Percentiles rank a stretch among this genome's conserved stretches.
These are phyloP conservation scores for Aspergillus ustus DNA, from an alignment of 2,329 filamentous ascomycete genomes.

Conservation along the genomic window DNA sequence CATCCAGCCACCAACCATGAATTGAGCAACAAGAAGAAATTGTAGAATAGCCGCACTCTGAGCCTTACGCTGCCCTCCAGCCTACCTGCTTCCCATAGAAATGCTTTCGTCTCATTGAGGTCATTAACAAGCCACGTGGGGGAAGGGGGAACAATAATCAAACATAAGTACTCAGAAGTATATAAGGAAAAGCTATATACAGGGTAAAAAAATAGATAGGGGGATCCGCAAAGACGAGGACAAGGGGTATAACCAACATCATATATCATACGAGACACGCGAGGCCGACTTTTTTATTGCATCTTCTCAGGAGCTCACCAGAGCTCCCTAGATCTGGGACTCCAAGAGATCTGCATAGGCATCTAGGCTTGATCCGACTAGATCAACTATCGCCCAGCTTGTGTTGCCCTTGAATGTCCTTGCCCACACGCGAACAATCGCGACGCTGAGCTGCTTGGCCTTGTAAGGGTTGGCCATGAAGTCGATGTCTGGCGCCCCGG, in stretches of 20 bases:
- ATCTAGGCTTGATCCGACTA: slow-evolving; percentile 52
- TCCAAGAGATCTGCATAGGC: slow-evolving; percentile 53
- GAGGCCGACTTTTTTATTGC: slow-evolving; percentile 2
- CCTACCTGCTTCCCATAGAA: not conserved
- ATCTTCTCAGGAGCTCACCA: not conserved
- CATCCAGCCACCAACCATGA: not conserved
- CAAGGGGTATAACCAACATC: slow-evolving; percentile 28
- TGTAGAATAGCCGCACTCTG: not conserved
- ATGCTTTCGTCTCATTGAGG: not conserved
- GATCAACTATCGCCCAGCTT: slow-evolving; percentile 54
- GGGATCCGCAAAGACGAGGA: slow-evolving; percentile 15
- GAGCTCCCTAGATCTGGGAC: slow-evolving; percentile 25
- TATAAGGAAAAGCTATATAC: slow-evolving; percentile 27
- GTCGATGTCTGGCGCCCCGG: slow-evolving; percentile 45
- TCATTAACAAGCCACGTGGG: not conserved
- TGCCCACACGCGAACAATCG: slow-evolving; percentile 54
- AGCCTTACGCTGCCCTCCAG: not conserved
- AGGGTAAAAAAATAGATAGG: slow-evolving; percentile 20
- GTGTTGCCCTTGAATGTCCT: slow-evolving; percentile 54
- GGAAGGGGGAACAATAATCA: not conserved
- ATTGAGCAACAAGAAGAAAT: not conserved
- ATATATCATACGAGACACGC: slow-evolving; percentile 17
- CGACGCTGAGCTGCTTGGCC: slow-evolving; percentile 51
- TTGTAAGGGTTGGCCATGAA: slow-evolving; percentile 50
- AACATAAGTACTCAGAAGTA: not conserved